A percentile compares a stretch with the other conserved stretches of the same genome.
Conservation (phyloP, 2,329 filamentous ascomycete genomes). For the Diaporthe sp. region DNA sequence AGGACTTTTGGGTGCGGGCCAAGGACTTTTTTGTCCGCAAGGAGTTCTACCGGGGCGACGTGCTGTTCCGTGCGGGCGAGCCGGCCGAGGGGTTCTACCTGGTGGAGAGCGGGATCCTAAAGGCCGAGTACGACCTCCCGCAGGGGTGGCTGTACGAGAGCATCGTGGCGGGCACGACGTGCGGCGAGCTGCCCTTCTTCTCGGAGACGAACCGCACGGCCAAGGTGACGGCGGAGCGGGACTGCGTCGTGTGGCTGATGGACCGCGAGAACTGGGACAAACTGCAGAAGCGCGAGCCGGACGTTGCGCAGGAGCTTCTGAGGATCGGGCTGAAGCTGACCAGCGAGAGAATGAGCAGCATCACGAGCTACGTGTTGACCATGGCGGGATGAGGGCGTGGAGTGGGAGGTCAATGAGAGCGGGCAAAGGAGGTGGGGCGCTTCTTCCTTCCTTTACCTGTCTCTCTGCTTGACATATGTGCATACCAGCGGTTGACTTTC, state of each 20-base stretch:
- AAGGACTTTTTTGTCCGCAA: conserved; percentile 80
- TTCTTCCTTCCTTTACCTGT: not conserved
- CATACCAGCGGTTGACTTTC: conserved; percentile 15
- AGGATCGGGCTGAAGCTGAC: conserved; percentile 93
- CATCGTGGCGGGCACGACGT: conserved; percentile 94
- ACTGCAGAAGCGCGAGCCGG: conserved; percentile 79
- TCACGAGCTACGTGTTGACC: conserved; percentile 69
- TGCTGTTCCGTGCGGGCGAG: conserved; percentile 85
- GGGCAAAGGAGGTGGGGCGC: not conserved
- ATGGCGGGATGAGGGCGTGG: conserved; percentile 57
- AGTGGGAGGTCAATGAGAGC: not conserved
- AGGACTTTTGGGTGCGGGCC: conserved; percentile 94
- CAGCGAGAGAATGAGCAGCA: conserved; percentile 87
- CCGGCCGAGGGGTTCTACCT: conserved; percentile 88
- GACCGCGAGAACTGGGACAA: conserved; percentile 78
- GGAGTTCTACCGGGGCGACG: conserved; percentile 76
- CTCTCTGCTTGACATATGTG: conserved; percentile 5
- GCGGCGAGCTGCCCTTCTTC: conserved; percentile 96
- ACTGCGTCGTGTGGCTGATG: conserved; percentile 87
- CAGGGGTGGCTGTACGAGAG: conserved; percentile 92
- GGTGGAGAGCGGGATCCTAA: conserved; percentile 87
- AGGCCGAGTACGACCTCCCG: conserved; percentile 90
- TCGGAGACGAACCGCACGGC: conserved; percentile 89
- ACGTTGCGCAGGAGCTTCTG: conserved; percentile 86
- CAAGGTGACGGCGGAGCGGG: conserved; percentile 85